A percentile compares a stretch with the other conserved stretches of the same genome.
Conservation (phyloP, 2,329 filamentous ascomycete species). For the Phyllosticta capitalensis region DNA sequence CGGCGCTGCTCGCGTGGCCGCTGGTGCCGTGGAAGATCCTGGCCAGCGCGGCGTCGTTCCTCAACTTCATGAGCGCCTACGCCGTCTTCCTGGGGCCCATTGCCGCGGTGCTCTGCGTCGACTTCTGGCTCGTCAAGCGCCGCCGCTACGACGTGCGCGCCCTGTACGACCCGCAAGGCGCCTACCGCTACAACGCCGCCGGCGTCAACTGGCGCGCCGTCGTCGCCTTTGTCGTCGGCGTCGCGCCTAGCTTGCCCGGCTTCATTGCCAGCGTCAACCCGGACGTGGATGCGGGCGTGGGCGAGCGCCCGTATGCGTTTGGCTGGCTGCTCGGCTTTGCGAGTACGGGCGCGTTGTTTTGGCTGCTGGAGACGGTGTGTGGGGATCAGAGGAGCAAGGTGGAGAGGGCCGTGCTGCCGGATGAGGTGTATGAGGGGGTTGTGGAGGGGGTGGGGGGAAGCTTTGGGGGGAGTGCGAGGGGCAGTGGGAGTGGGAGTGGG, state of each 20-base stretch:
- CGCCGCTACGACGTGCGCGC: conserved; percentile 42
- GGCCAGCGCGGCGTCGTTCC: conserved; percentile 30
- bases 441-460: conserved; percentile 19
- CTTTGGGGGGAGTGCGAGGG: background rate
- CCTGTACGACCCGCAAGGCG: conserved; percentile 41
- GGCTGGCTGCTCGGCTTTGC: conserved; percentile 58
- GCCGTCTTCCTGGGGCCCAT: conserved; percentile 57
- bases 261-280: conserved; percentile 38
- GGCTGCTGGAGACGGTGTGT: conserved; percentile 38
- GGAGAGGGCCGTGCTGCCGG: conserved; percentile 27
- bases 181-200: conserved; percentile 40
- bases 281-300: conserved; percentile 34
- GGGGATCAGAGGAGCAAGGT: conserved; percentile 44
- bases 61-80: conserved; percentile 57
- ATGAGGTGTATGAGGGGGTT: conserved; percentile 23
- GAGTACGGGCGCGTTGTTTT: conserved; percentile 47
- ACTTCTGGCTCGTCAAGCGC: conserved; percentile 50
- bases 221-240: conserved; percentile 47
- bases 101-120: conserved; percentile 49
- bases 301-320: conserved; percentile 50
- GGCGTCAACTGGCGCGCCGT: conserved; percentile 53
- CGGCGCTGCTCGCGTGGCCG: conserved; percentile 34
- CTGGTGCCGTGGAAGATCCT: conserved; percentile 41
- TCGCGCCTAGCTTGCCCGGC: conserved; percentile 49
- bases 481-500: background rate